Base-by-base conservation (phyloP, 2,329 filamentous ascomycete species). In the Metarhizium anisopliae region DNA sequence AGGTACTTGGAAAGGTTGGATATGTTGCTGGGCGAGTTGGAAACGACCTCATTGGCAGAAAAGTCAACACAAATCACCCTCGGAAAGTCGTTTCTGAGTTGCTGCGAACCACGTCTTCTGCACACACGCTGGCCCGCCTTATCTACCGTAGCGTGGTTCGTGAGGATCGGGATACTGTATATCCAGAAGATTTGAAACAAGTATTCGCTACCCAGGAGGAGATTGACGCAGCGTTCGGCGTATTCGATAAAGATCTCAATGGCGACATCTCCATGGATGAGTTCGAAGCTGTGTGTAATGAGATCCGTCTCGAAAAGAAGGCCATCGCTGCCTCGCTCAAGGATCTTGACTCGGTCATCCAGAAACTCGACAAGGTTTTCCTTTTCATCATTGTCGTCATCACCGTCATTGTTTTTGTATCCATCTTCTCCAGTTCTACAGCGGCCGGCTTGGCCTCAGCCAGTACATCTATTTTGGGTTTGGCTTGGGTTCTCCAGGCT, bases 231-330 rank as follows among this genome's bases (percentile, higher is more conserved):
- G 92, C 92, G 0, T 96, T 97, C 65, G 78, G 79, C 62, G 92
- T 96, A 77, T 96, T 96, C 62, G 93, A 97, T 73, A 95, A 94
- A 67, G 93, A 97, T 64, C 83, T 96, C 75, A 97, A 97, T 60
- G 93, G 92, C 4, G 93, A 97, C 65, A 95, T 96, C 52, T 95
- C 89, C 0, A 91, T 96, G 82, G 90, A 96, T 65, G 93, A 96
- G 68, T 81, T 97, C 25, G 92, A 96, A 70, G 84, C 89, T 25
- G 91, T 95, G 29, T 95, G 90, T 71, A 92, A 95, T 53, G 93
- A 97, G 67, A 94, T 96, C 61, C 91, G 93, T 40, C 83, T 93
- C 16, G 93, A 97, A 74, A 89, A 93, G 67, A 97, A 96, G 70
- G 90, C 91, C 7, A 96, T 97, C 62, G 93, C 91, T 0, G 93